Base-by-base conservation (phyloP, 371 early-diverging fungal species). In the Batkoa obscura region DNA sequence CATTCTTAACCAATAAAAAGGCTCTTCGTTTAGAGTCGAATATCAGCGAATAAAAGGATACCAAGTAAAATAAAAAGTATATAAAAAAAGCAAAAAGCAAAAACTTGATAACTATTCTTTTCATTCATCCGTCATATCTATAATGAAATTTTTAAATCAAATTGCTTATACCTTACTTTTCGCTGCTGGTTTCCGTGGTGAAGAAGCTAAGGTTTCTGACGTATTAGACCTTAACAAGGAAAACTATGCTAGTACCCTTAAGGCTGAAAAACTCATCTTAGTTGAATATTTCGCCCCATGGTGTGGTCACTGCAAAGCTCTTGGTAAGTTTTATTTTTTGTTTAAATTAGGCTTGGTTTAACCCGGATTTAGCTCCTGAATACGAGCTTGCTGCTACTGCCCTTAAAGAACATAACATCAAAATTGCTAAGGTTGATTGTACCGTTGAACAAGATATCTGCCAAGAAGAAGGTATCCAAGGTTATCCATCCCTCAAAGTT, bases 251-350 rank as follows among this genome's bases (percentile, higher is more conserved):
- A 59, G 63, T 17, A 69, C 72, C 57, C 73, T 87, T 50, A 23
- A 45, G 12, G 34, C 60, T 36, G 73, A 86, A 67, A 69, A 78
- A 12, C 60, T 93, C 56, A 76, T 86, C 32, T 78, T 95, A 54
- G 85, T 94, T 56, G 89, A 94, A 73, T 94, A 92, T 74, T 94
- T 79, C 68, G 94, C 92, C 3, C 92, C 88, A 57, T 86, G 94
- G 94, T 92, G 94, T 70, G 89, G 86, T 50, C 89, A 94, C 77
- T 94, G 94, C 75, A 84, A 93, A 71, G 74, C 77, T 43, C 73
- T 86, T 57, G 76, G 77, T 77, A 72, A 57, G 68, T 57, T 15
- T 37, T 17, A 48, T 33, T 32, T 15, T 10, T 49, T n/a, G 6
- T 53, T 37, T n/a, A 38, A 33, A 37, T 38, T 37, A n/a, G 15